A percentile compares a stretch with the other conserved stretches of the same genome.
Conservation (phyloP, 306 rosid species). For the Lagenaria siceraria region DNA sequence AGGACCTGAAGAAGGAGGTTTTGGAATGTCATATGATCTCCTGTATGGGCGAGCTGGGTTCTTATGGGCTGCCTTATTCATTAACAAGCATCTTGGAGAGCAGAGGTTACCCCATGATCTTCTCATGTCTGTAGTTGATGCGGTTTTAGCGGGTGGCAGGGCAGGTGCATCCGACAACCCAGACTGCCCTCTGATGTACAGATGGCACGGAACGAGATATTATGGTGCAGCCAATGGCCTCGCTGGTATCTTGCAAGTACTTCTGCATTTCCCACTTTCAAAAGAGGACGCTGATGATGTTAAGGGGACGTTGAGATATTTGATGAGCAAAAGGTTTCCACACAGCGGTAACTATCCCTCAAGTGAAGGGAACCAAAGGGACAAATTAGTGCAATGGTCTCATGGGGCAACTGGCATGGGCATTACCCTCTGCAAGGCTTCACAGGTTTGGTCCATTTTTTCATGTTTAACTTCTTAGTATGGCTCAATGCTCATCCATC, state of each 20-base stretch:
- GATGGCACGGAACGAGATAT: slow-evolving; percentile 93
- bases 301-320: slow-evolving; percentile 52
- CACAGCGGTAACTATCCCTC: slow-evolving; percentile 81
- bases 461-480: neutral
- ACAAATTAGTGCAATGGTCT: slow-evolving; percentile 79
- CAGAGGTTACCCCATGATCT: slow-evolving; percentile 41
- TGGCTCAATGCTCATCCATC: neutral
- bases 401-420: slow-evolving; percentile 90
- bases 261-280: slow-evolving; percentile 63
- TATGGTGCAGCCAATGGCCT: slow-evolving; percentile 84
- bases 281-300: slow-evolving; percentile 65
- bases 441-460: slow-evolving; percentile 39
- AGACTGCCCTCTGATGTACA: slow-evolving; percentile 80
- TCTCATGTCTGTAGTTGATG: slow-evolving; percentile 51
- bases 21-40: slow-evolving; percentile 95
- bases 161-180: slow-evolving; percentile 69
- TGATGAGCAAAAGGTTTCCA: slow-evolving; percentile 76
- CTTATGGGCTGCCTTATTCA: slow-evolving; percentile 67
- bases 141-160: slow-evolving; percentile 77
- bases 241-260: slow-evolving; percentile 67
- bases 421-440: slow-evolving; percentile 73
- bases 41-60: slow-evolving; percentile 79
- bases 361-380: slow-evolving; percentile 83
- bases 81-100: slow-evolving; percentile 54
- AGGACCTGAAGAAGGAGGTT: slow-evolving; percentile 97